These are phyloP conservation scores for Beauveria brongniartii DNA, from an alignment of 2,329 filamentous ascomycete genomes.

Conservation along the genomic window DNA sequence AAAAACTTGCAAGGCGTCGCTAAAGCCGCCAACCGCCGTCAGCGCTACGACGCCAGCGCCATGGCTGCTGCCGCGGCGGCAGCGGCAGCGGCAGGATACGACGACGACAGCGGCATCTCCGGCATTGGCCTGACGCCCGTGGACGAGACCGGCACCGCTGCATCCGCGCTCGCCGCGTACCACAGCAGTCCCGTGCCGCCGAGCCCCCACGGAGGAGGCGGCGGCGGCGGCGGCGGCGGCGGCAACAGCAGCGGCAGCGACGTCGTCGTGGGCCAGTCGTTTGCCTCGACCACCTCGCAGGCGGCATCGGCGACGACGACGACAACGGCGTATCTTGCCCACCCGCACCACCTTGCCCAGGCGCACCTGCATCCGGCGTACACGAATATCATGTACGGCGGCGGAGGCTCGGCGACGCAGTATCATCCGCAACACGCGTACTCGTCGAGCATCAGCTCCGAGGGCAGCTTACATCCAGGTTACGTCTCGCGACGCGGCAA, in stretches of 20 bases:
- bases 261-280: background rate
- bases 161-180: background rate
- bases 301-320: background rate
- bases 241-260: background rate
- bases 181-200: background rate
- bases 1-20: slow-evolving; percentile 70
- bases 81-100: slow-evolving; percentile 37
- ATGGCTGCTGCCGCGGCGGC: slow-evolving; percentile 3
- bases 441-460: slow-evolving; percentile 47
- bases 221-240: background rate
- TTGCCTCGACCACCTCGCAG: background rate
- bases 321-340: background rate
- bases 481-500: slow-evolving; percentile 20
- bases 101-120: slow-evolving; percentile 66
- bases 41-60: slow-evolving; percentile 41
- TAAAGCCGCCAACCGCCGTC: slow-evolving; percentile 57
- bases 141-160: slow-evolving; percentile 44
- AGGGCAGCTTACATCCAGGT: slow-evolving; percentile 26
- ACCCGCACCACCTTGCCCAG: background rate
- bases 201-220: background rate
- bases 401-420: slow-evolving; percentile 12
- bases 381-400: background rate
- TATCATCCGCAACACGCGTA: slow-evolving; percentile 39
- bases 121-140: slow-evolving; percentile 50
- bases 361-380: slow-evolving; percentile 1